Evolutionary conservation across 1,284 basidiomycete genomes (phyloP), one percentile per base, ranked within the genome.

Genomic region (Puccinia novopanici): DNA sequence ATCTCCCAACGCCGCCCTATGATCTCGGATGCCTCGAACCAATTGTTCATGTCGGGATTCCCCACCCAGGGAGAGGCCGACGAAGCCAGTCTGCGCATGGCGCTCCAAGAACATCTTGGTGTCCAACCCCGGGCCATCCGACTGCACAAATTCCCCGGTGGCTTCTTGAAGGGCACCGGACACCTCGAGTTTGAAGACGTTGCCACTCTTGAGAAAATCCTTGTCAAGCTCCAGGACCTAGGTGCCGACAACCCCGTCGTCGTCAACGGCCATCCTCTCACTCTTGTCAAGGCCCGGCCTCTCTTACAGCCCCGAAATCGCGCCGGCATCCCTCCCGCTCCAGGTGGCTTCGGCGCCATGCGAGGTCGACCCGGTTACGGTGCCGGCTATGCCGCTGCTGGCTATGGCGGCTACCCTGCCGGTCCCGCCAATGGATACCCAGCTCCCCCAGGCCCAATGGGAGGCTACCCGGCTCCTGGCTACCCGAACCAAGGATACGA

Each of bases 31-130:
- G 76, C 76, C 2, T 68, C 67, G 12, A 79, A 79, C 45, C 76
- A 79, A 42, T 68, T 79, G 13, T 79, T 79, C 76, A 79, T 79
- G 76, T 70, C 76, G 0, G 76, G 76, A 10, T 79, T 79, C 54
- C 76, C 76, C 3, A 79, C 76, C 1, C 63, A 79, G 27, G 76
- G 76, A 15, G 76, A 71, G 70, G 48, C 76, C 2, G 75, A 77
- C 42, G 76, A 79, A 45, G 67, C 54, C 2, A 68, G 67, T 6
- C 59, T 79, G 22, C 45, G 76, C 19, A 4, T 24, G 24, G 68
- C 50, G 10, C 37, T 79, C 12, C 54, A 71, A 17, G 67, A 79
- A 24, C 42, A 19, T 2, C 52, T 79, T 10, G 68, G 55, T 6
- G 27, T 79, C n/a, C 67, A 70, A 13, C 76, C 76, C 5, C 63